Base-by-base conservation (phyloP, 768 basidiomycete genomes). In the Suillus subalutaceus region DNA sequence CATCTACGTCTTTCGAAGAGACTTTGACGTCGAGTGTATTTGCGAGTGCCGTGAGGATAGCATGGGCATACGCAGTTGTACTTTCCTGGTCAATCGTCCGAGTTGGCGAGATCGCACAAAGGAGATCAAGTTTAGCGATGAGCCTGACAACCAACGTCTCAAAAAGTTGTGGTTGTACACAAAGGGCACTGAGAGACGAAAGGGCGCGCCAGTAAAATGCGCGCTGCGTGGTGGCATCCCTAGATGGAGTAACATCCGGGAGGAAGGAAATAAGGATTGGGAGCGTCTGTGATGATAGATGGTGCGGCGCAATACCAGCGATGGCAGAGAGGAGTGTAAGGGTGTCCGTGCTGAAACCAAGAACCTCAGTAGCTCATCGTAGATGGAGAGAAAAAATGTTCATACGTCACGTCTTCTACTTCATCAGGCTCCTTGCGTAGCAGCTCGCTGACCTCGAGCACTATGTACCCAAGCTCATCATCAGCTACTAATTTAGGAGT, bases 61-160 rank as follows among this genome's bases (percentile, higher is more conserved):
- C 88, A 77, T 95, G 93, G 1, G 88, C 89, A 73, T 97, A 99
- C 13, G 94, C 92, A 0, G 92, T 88, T n/a, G 77, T 79, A 15
- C 88, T 84, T 74, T 96, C 91, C 2, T 70, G 44, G 43, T 88
- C 86, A 6, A 73, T 73, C 37, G 68, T 16, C 26, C 63, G 26
- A 13, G 76, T 66, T 6, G 80, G 72, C 0, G 72, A 66, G 6
- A 79, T 69, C 55, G 83, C 74, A 68, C 88, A 88, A n/a, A 92
- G 75, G 0, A 90, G 72, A 59, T 93, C 91, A 38, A 99, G 81
- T 75, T 94, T 93, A 4, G 90, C 86, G 3, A 83, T 85, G 30
- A 97, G 80, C 20, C 93, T 88, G 57, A 94, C 83, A 62, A 94
- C 87, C 35, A 99, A 83, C 6, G 83, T 88, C 72, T 94, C 93